Base-by-base conservation (phyloP, 2,329 filamentous ascomycete species). In the Emydomyces testavorans region DNA sequence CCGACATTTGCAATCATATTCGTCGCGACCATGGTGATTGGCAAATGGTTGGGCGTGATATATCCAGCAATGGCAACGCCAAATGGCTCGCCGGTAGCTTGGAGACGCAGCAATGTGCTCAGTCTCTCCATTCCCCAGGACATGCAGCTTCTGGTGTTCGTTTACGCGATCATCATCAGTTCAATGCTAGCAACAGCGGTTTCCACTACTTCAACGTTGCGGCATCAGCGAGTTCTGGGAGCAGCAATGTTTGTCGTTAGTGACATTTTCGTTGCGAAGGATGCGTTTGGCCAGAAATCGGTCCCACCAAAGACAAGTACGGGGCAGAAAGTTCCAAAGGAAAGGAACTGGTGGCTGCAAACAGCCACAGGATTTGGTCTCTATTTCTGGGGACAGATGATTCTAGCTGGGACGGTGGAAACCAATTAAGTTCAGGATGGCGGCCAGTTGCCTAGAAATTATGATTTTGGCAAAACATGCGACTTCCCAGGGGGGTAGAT, bases 211-310 rank as follows among this genome's bases (percentile, higher is more conserved):
- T 46, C 52, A 1, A 39, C 50, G 24, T 50, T 49, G 51, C 50
- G 39, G 41, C 52, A 53, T 15, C 60, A 60, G 50, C 53, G 57
- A 13, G 36, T 52, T 26, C 29, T 62, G 10, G 60, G 60, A 3
- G 59, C 59, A 3, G 54, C 34, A 6, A 61, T 62, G 60, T 62
- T 62, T 51, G 59, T 62, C 7, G 46, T 57, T 10, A 61, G 58
- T 42, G 59, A 62, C 44, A 38, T 62, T 23, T 62, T 62, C 40
- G 60, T 62, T 24, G 60, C 60, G 3, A 59, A 55, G 43, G 58
- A 60, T 51, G 56, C 58, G 6, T 62, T 62, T 43, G 55, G 55
- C n/a, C 54, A 29, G 31, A 48, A 50, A 16, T 15, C n/a, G n/a
- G n/a, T n/a, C n/a, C n/a, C n/a, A n/a, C n/a, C 23, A 38, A 28